These are phyloP conservation scores for Pisolithus microcarpus DNA, from an alignment of 768 basidiomycete species.

Conservation along the genomic window DNA sequence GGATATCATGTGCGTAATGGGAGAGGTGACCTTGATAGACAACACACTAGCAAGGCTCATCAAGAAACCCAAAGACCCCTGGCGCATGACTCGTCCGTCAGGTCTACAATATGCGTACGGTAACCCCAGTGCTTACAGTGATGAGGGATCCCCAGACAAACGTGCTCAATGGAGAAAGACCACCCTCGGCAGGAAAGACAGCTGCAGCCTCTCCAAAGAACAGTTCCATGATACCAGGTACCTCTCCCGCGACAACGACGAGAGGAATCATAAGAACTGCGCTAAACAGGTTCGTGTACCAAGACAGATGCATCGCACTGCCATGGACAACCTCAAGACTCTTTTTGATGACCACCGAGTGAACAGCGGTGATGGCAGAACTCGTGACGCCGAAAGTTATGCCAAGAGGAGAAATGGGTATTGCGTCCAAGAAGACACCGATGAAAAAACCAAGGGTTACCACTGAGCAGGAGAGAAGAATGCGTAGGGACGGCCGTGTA, in stretches of 20 bases:
- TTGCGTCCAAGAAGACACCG: constrained; percentile 75
- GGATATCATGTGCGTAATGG: constrained; percentile 96
- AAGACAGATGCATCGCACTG: constrained; percentile 78
- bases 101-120: neutral
- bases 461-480: constrained; percentile 66
- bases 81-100: constrained; percentile 1
- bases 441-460: constrained; percentile 93
- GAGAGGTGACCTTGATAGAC: constrained; percentile 95
- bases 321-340: constrained; percentile 73
- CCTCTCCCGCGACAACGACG: constrained; percentile 70
- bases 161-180: constrained; percentile 45
- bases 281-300: constrained; percentile 87
- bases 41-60: constrained; percentile 91
- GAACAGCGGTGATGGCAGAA: constrained; percentile 80
- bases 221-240: constrained; percentile 52
- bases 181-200: constrained; percentile 27
- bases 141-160: constrained; percentile 76
- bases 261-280: constrained; percentile 67
- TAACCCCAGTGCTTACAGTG: constrained; percentile 45
- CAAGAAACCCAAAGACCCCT: constrained; percentile 87
- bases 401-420: constrained; percentile 52
- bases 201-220: constrained; percentile 42
- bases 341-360: constrained; percentile 92
- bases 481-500: constrained; percentile 65
- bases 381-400: constrained; percentile 76